Evolutionary conservation across 1,284 basidiomycete species (phyloP), one percentile per base, ranked within the genome.

Genomic region (Testicularia cyperi): DNA sequence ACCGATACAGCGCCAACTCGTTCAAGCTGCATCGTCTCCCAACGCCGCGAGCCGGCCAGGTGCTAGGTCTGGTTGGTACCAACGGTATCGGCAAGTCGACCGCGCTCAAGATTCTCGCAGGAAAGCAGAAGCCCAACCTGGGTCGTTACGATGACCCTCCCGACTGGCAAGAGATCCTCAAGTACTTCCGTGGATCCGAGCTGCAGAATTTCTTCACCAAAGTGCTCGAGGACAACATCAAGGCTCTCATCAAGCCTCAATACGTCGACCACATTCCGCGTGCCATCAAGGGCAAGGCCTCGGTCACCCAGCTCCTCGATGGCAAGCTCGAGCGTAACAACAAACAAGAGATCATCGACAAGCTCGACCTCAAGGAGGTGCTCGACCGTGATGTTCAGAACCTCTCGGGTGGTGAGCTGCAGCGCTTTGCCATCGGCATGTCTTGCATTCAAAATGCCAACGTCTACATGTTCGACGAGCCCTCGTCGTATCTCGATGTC

Each of bases 381-480:
- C 47, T 76, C 25, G 65, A 72, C 24, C 60, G 74, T n/a, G 74
- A 75, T 36, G 69, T 74, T 10, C 64, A 70, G 40, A 52, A 74
- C 27, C 38, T 76, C 14, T 70, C 66, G n/a, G 74, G 74, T 69
- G 74, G 74, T 44, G 74, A 76, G 54, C 56, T 76, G 27, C 74
- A 76, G 56, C 63, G 74, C 19, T 76, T 76, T 51, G 72, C 74
- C 23, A 76, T 76, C 44, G 74, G 71, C 20, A 76, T 76, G 74
- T 68, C 65, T 19, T 74, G 71, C 44, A 64, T 76, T 16, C 74
- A 76, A 54, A 57, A 46, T n/a, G 74, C 74, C 43, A 75, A 76
- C 55, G 65, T 76, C 55, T 76, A 76, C 69, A 76, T 76, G 74
- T 76, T 76, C 29, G 74, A 76, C 55, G 74, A 76, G 52, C 74